phyloP scores from a whole-genome alignment of 768 basidiomycete species.

The Lactarius hatsudake region DNA sequence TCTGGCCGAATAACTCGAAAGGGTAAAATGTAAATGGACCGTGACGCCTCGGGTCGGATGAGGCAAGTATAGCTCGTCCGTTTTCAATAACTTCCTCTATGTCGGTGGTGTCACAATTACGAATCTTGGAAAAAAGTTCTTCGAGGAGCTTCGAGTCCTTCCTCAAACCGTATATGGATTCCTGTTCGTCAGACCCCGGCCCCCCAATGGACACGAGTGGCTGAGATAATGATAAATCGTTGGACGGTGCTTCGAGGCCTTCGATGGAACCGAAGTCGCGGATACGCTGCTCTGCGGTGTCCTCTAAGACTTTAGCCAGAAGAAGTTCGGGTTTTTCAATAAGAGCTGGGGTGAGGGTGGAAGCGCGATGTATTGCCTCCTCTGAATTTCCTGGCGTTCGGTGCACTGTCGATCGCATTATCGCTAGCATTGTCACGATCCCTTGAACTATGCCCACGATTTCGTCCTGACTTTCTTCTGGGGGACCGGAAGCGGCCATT shows the following conservation, averaged over 20 bases:
- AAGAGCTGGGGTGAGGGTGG: not conserved
- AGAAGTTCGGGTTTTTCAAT: too few relatives aligned
- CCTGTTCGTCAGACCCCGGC: not conserved
- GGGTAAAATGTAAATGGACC: not conserved
- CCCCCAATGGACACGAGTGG: not conserved
- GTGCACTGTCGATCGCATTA: not conserved
- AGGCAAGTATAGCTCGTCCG: not conserved
- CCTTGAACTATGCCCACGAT: not conserved
- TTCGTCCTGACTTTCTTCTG: not conserved
- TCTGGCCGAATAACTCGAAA: rapidly evolving
- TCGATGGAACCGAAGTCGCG: not conserved
- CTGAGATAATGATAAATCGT: not conserved
- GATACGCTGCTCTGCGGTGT: not conserved
- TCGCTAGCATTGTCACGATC: not conserved
- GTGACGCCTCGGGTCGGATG: not conserved
- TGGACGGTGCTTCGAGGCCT: not conserved
- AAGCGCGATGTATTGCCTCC: not conserved
- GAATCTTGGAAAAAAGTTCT: not conserved
- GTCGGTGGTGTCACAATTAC: not conserved
- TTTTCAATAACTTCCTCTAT: not conserved
- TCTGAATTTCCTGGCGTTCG: not conserved
- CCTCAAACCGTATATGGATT: not conserved
- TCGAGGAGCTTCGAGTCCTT: not conserved
- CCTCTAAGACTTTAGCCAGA: too few relatives aligned
- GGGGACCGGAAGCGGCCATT: not conserved